Evolutionary conservation across 192 early-diverging fungal species (phyloP).

Genomic region (Coemansia sp.): DNA sequence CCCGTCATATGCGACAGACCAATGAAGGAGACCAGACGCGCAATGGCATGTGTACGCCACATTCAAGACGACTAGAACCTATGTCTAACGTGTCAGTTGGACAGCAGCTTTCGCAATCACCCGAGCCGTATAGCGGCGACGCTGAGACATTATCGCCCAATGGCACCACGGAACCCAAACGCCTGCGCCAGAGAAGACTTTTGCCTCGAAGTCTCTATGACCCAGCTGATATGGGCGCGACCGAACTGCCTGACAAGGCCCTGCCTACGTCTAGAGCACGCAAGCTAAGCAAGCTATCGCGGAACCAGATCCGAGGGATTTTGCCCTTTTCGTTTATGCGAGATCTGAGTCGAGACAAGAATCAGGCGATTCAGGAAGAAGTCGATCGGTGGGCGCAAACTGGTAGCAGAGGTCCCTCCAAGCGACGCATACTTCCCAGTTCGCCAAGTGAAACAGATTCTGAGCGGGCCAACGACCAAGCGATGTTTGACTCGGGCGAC

Average conservation of each 20-base stretch:
- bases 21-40: neutral
- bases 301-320: conserved; percentile 46
- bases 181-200: neutral
- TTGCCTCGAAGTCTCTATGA: neutral
- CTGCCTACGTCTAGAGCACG: conserved; percentile 27
- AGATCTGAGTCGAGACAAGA: conserved; percentile 24
- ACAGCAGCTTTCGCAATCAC: neutral
- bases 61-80: neutral
- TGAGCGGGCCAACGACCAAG: neutral
- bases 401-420: neutral
- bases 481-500: neutral
- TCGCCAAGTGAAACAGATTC: conserved; percentile 17
- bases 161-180: neutral
- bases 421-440: conserved; percentile 21
- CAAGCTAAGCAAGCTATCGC: conserved; percentile 23
- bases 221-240: neutral
- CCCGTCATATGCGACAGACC: neutral
- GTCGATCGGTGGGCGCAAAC: conserved; percentile 8
- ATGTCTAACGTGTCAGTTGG: neutral
- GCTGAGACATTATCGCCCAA: neutral
- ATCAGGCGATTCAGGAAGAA: conserved; percentile 22
- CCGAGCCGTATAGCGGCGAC: neutral
- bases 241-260: neutral
- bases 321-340: conserved; percentile 55
- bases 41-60: neutral